phyloP scores from a whole-genome alignment of 306 rosid genomes.

The Chamaecrista fasciculata region DNA sequence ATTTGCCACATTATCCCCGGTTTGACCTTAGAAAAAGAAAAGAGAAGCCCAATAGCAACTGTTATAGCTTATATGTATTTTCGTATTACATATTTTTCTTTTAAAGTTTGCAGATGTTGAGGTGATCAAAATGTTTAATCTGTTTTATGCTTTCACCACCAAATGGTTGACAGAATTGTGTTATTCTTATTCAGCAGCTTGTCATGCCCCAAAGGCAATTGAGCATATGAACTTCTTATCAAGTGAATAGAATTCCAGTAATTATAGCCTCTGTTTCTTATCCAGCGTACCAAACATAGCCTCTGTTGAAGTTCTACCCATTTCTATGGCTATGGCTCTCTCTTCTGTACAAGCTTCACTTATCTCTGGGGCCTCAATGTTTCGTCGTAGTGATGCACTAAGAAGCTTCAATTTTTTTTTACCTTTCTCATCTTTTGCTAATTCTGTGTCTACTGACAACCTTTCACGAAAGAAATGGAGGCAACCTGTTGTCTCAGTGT shows the following conservation, averaged over 20 bases:
- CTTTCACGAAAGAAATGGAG: conserved; percentile 64
- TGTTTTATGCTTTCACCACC: neutral
- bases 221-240: conserved; percentile 22
- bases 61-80: neutral
- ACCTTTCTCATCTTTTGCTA: conserved; percentile 55
- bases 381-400: conserved; percentile 37
- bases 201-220: neutral
- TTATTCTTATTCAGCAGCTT: neutral
- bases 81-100: too few species aligned
- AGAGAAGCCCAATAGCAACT: neutral
- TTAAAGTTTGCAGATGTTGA: neutral
- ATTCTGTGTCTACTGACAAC: conserved; percentile 39
- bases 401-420: conserved; percentile 40
- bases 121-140: neutral
- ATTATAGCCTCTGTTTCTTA: neutral
- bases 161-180: conserved; percentile 7
- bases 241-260: neutral
- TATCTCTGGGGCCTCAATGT: conserved; percentile 41
- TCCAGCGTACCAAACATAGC: conserved; percentile 2
- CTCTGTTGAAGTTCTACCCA: neutral
- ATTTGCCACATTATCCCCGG: neutral
- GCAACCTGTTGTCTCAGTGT: conserved; percentile 54
- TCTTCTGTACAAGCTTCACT: conserved; percentile 45
- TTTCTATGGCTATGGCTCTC: conserved; percentile 39
- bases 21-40: neutral